These are phyloP conservation scores for Salinomyces thailandicus DNA, from an alignment of 2,329 filamentous ascomycete species.

Conservation along the genomic window DNA sequence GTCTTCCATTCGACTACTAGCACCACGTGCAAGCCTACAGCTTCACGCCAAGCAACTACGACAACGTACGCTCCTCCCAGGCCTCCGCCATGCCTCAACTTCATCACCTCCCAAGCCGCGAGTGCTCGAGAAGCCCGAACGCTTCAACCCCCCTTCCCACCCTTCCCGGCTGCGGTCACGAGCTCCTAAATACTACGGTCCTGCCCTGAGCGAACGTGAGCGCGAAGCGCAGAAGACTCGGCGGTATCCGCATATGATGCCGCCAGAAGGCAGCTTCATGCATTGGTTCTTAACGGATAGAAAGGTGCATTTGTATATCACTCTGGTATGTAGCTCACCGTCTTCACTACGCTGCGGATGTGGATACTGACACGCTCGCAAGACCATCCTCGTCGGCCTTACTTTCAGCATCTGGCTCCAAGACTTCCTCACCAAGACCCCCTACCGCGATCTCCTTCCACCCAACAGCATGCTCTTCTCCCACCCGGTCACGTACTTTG, in stretches of 20 bases:
- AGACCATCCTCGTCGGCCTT: conserved; percentile 59
- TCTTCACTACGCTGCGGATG: too few relatives aligned
- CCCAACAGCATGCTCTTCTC: conserved; percentile 55
- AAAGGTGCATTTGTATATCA: conserved; percentile 69
- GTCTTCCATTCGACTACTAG: conserved; percentile 10
- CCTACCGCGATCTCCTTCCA: conserved; percentile 70
- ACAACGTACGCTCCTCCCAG: conserved; percentile 9
- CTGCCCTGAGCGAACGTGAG: conserved; percentile 56
- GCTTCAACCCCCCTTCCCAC: conserved; percentile 89
- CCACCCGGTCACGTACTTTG: conserved; percentile 58
- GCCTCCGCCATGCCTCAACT: conserved; percentile 23
- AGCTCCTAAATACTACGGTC: conserved; percentile 61
- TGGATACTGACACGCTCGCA: too few relatives aligned
- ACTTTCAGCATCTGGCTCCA: conserved; percentile 62
- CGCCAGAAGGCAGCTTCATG: conserved; percentile 68
- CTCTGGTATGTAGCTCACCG: conserved; percentile 64
- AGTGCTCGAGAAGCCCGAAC: conserved; percentile 74
- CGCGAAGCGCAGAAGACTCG: conserved; percentile 53
- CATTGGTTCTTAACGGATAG: conserved; percentile 75
- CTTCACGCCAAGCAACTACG: conserved; percentile 21
- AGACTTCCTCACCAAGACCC: conserved; percentile 70
- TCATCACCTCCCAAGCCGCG: conserved; percentile 45
- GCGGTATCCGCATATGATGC: conserved; percentile 82
- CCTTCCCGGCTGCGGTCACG: conserved; percentile 54
- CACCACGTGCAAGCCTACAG: conserved; percentile 14